Percentiles rank a stretch among this genome's conserved stretches.
Evolutionary conservation across 148 eudicot species (phyloP).

Genomic region (Rheum nobile): DNA sequence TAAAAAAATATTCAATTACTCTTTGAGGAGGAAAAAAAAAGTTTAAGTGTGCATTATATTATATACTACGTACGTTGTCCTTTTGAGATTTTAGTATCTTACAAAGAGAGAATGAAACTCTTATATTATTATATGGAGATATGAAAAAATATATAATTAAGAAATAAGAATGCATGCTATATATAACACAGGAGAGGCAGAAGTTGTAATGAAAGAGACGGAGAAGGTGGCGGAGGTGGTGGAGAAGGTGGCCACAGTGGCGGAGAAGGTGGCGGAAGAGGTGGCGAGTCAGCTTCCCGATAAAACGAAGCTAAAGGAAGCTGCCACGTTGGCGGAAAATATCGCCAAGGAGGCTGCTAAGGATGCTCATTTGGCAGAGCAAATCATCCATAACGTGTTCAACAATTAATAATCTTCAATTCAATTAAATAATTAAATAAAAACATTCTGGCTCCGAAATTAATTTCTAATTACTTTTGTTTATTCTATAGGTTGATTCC

Average conservation of each 20-base stretch:
- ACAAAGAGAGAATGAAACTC: too few species aligned
- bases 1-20: too few species aligned
- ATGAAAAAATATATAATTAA: too few species aligned
- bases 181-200: constrained; percentile 36
- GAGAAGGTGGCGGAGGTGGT: constrained; percentile 62
- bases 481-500: not conserved
- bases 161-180: too few species aligned
- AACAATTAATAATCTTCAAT: not conserved
- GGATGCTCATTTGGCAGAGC: constrained; percentile 5
- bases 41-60: too few species aligned
- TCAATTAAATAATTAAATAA: not conserved
- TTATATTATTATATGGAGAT: too few species aligned
- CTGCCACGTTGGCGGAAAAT: constrained; percentile 43
- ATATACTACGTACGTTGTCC: too few species aligned
- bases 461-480: not conserved
- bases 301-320: constrained; percentile 40
- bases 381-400: not conserved
- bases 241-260: constrained; percentile 50
- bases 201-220: constrained; percentile 39
- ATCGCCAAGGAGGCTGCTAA: constrained; percentile 18
- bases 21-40: too few species aligned
- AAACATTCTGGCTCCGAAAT: not conserved
- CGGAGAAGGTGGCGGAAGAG: constrained; percentile 46
- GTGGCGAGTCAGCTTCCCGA: constrained; percentile 45
- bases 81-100: too few species aligned